phyloP scores from a whole-genome alignment of 257 asterid genomes.

The Solanum rostratum region DNA sequence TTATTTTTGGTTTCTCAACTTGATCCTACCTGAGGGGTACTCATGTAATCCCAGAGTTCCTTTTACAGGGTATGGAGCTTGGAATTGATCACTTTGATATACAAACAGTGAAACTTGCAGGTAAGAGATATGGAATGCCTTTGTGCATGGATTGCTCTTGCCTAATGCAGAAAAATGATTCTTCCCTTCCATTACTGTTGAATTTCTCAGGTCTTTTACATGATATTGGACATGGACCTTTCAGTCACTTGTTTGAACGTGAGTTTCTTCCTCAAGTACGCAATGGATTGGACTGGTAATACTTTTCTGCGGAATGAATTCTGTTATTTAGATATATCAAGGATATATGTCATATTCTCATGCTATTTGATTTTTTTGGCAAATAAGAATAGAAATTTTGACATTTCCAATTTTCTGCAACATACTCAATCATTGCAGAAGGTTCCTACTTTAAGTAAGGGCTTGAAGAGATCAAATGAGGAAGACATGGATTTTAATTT shows the following conservation, averaged over 20 bases:
- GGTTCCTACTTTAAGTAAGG: background rate
- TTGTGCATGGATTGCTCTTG: background rate
- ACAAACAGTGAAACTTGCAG: constrained; percentile 86
- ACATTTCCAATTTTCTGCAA: background rate
- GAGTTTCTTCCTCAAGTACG: constrained; percentile 78
- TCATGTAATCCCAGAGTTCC: background rate
- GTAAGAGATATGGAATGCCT: constrained; percentile 16
- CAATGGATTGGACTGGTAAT: constrained; percentile 61
- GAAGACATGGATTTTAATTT: background rate
- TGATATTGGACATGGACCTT: constrained; percentile 96
- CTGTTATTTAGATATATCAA: background rate
- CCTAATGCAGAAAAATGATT: constrained; percentile 6
- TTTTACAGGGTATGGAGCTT: constrained; percentile 73
- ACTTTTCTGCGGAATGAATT: background rate
- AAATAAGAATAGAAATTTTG: background rate
- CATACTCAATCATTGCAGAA: background rate
- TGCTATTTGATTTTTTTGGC: background rate
- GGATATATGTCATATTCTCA: background rate
- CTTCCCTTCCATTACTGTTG: constrained; percentile 4
- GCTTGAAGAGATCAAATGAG: background rate
- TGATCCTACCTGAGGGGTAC: background rate
- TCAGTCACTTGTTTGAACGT: constrained; percentile 86
- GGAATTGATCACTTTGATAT: constrained; percentile 72
- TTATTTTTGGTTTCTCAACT: background rate
- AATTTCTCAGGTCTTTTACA: constrained; percentile 67